Conservation (phyloP, 495 filamentous ascomycete genomes). For the Penicillium atrosanguineum region DNA sequence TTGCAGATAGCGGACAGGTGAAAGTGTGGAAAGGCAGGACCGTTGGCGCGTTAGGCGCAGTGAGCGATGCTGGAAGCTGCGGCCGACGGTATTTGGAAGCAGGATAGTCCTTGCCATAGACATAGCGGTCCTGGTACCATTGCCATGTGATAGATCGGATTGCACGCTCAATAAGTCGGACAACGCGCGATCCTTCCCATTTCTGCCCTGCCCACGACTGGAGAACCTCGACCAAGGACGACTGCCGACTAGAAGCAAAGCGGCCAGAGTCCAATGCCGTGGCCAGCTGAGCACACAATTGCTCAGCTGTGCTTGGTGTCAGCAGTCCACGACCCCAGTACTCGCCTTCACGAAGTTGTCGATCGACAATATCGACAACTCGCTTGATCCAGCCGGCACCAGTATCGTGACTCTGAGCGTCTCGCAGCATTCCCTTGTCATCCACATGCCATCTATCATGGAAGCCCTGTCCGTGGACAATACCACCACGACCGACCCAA, state of each 20-base stretch:
- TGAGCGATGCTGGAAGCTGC: conserved; percentile 68
- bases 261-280: conserved; percentile 34
- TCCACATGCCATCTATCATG: conserved; percentile 95
- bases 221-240: conserved; percentile 46
- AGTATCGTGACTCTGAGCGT: conserved; percentile 57
- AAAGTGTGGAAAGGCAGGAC: conserved; percentile 99
- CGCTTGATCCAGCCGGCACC: conserved; percentile 87
- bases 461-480: conserved; percentile 65
- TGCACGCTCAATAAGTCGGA: conserved; percentile 84
- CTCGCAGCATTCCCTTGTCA: conserved; percentile 77
- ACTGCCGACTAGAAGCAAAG: conserved; percentile 23
- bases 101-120: conserved; percentile 57
- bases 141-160: conserved; percentile 73
- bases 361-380: conserved; percentile 92
- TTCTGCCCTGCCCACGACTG: conserved; percentile 69
- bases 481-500: conserved; percentile 88
- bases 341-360: conserved; percentile 84
- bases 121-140: conserved; percentile 85
- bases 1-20: conserved; percentile 88
- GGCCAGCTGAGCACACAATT: conserved; percentile 47
- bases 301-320: conserved; percentile 51
- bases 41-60: conserved; percentile 87
- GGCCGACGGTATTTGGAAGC: conserved; percentile 66
- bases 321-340: conserved; percentile 80
- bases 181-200: conserved; percentile 85